Evolutionary conservation across 179 eudicot species (phyloP).

Genomic region (Vitellaria paradoxa): DNA sequence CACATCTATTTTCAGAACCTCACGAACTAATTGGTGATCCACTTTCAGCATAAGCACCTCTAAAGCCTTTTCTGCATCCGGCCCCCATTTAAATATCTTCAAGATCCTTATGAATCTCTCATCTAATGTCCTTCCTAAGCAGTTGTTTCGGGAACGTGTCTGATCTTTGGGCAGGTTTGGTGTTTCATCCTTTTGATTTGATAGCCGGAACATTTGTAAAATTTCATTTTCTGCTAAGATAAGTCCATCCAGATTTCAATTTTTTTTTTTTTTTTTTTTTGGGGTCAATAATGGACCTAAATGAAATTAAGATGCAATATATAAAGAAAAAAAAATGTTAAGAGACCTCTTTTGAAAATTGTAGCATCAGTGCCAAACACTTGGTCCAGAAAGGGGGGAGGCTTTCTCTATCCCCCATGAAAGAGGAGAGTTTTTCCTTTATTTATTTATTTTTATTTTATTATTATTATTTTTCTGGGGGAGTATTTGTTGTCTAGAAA

Average conservation of each 20-base stretch:
- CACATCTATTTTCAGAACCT: conserved; percentile 77
- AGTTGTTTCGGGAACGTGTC: conserved; percentile 18
- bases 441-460: too few species aligned
- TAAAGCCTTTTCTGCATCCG: conserved; percentile 95
- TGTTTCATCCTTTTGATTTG: conserved; percentile 42
- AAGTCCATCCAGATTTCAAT: background rate
- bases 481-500: background rate
- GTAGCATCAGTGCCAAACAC: background rate
- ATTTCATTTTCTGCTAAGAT: conserved; percentile 65
- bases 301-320: background rate
- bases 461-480: background rate
- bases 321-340: background rate
- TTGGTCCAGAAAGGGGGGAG: background rate
- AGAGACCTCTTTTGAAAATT: background rate
- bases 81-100: conserved; percentile 97
- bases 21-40: conserved; percentile 83
- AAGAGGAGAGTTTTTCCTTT: too few species aligned
- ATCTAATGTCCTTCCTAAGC: conserved; percentile 55
- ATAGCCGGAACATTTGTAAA: conserved; percentile 74
- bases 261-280: too few species aligned
- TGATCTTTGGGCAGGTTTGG: conserved; percentile 20
- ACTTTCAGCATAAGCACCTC: conserved; percentile 86
- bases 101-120: conserved; percentile 85
- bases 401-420: too few species aligned
- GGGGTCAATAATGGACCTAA: background rate